Conservation (phyloP, 441 rosid species). For the Gossypium trilobum region DNA sequence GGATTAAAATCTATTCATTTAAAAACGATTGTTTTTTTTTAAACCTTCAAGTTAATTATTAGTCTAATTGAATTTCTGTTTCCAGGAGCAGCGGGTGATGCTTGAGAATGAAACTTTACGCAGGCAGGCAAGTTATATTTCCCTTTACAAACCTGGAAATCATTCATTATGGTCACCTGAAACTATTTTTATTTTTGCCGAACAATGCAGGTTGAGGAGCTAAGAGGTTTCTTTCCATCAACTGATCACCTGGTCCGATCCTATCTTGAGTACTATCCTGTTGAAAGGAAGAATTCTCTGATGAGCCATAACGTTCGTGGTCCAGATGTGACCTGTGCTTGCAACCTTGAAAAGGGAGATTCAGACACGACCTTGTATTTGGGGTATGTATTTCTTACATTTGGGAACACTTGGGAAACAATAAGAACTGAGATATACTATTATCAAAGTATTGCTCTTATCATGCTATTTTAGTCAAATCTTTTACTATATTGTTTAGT, state of each 20-base stretch:
- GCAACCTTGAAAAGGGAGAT: conserved; percentile 42
- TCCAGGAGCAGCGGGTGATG: conserved; percentile 70
- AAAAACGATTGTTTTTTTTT: background rate
- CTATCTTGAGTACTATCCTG: conserved; percentile 42
- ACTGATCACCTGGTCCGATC: conserved; percentile 33
- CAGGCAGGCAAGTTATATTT: conserved; percentile 48
- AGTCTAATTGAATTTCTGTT: conserved; percentile 13
- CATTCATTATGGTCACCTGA: background rate
- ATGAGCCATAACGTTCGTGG: conserved; percentile 28
- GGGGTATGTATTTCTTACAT: conserved; percentile 39
- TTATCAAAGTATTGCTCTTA: background rate
- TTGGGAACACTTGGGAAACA: background rate
- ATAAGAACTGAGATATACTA: too few species aligned
- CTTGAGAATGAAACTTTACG: conserved; percentile 85
- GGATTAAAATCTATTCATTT: background rate
- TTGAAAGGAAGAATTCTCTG: conserved; percentile 38
- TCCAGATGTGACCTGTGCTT: conserved; percentile 29
- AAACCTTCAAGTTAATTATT: background rate
- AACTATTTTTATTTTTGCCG: background rate
- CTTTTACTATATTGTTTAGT: background rate
- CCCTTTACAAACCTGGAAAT: conserved; percentile 4
- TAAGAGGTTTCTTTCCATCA: conserved; percentile 55
- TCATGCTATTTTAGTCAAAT: background rate
- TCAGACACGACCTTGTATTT: conserved; percentile 77
- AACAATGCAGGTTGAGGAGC: conserved; percentile 60